Evolutionary conservation across 768 basidiomycete genomes (phyloP).

Genomic region (Mycena kentingensis): DNA sequence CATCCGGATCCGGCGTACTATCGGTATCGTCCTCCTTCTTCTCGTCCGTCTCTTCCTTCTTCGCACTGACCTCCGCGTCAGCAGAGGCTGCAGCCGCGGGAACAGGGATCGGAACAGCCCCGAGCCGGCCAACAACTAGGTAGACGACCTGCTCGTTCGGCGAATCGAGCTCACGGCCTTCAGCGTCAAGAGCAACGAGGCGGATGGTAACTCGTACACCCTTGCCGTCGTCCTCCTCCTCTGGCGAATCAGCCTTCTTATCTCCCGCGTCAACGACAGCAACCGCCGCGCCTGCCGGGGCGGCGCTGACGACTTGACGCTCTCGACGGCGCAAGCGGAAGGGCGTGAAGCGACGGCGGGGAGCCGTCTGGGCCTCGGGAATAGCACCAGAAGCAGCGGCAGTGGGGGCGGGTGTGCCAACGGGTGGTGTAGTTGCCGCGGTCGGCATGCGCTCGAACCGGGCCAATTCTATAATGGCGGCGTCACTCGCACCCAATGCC

Average conservation of each 20-base stretch:
- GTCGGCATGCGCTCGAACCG: constrained; percentile 56
- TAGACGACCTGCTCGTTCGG: constrained; percentile 90
- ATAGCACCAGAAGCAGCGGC: constrained; percentile 13
- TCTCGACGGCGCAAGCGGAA: constrained; percentile 68
- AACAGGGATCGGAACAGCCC: constrained; percentile 38
- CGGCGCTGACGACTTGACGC: not conserved
- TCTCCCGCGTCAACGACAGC: constrained; percentile 74
- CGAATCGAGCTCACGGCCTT: constrained; percentile 64
- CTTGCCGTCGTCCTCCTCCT: constrained; percentile 52
- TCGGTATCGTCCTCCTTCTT: constrained; percentile 5
- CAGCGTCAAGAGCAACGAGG: constrained; percentile 78
- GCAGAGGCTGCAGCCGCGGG: constrained; percentile 18
- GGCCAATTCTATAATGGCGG: constrained; percentile 77
- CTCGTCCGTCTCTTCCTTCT: not conserved
- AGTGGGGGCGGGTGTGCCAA: constrained; percentile 15
- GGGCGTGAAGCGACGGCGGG: constrained; percentile 62
- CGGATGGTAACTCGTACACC: constrained; percentile 81
- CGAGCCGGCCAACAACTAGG: constrained; percentile 78
- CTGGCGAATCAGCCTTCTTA: constrained; percentile 43
- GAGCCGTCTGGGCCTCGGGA: constrained; percentile 23
- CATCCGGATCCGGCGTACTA: constrained; percentile 46
- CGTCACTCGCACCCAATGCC: constrained; percentile 71
- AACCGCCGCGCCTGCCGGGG: constrained; percentile 61
- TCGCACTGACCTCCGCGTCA: constrained; percentile 21
- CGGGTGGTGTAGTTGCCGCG: constrained; percentile 26